Conservation (phyloP, 345 rosid genomes). For the Fremontodendron californicum region DNA sequence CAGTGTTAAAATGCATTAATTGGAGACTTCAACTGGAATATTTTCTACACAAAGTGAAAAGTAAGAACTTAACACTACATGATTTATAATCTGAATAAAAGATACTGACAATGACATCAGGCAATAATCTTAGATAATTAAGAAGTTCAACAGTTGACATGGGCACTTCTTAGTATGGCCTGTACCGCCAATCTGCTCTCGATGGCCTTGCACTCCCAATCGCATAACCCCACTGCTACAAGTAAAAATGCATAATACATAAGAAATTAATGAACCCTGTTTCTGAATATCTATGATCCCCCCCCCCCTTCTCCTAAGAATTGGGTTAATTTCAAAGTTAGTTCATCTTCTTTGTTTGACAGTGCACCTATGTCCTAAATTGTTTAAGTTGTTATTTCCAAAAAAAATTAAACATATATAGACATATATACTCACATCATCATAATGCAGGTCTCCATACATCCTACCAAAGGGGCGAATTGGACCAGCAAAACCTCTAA, state of each 20-base stretch:
- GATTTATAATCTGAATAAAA: not conserved
- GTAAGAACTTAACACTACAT: not conserved
- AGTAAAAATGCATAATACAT: not conserved
- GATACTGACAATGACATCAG: not conserved
- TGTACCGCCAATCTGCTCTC: slow-evolving; percentile 88
- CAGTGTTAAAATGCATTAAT: not conserved
- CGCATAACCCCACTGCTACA: slow-evolving; percentile 72
- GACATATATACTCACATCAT: slow-evolving; percentile 48
- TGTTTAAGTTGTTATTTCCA: not conserved
- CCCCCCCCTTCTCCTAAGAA: not conserved
- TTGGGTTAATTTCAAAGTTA: not conserved
- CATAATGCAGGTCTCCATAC: slow-evolving; percentile 74
- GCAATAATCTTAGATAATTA: not conserved
- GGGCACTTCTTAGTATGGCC: slow-evolving; percentile 52
- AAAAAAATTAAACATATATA: not conserved
- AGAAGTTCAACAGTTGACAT: not conserved
- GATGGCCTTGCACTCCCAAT: slow-evolving; percentile 65
- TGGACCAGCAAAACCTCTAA: slow-evolving; percentile 84
- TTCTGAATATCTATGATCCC: not conserved
- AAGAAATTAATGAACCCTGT: not conserved
- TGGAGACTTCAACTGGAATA: not conserved
- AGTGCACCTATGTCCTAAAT: not conserved
- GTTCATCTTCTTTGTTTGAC: not conserved
- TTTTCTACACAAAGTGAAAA: not conserved
- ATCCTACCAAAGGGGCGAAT: slow-evolving; percentile 71